Evolutionary conservation across 768 basidiomycete genomes (phyloP), one percentile per base, ranked within the genome.

Genomic region (Naganishia vaughanmartiniae): DNA sequence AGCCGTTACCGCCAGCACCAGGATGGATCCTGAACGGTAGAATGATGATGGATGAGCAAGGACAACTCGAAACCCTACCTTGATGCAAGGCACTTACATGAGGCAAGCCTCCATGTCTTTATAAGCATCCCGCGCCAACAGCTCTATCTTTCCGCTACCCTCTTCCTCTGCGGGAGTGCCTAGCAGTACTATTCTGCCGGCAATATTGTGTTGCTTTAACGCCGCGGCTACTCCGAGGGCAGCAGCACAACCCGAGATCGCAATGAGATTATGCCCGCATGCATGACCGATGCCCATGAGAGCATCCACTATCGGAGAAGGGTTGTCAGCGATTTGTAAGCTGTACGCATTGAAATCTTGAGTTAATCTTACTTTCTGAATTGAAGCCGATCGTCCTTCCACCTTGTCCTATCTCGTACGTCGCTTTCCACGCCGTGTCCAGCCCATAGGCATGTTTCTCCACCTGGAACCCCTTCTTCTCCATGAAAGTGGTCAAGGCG

Each of bases 261-360:
- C 71, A 42, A 74, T 74, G 36, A 74, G 67, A 33, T 74, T 74
- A 53, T 74, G 73, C 10, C 73, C 73, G 42, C 73, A 74, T 14
- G 73, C 73, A 77, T 87, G 86, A 4, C 86, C 86, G 65, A 87
- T 83, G 45, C 83, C 79, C n/a, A 85, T 85, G 26, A 87, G 80
- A 6, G 86, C 70, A 45, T 72, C 85, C 76, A 80, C 79, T 72
- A 26, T 34, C 24, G 36, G 19, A 28, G 21, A 36, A n/a, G 19
- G 1, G 24, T 17, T 28, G 36, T 34, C 2, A 45, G 60, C 42
- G 24, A 51, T 51, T 26, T 6, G 4, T 46, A 17, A 15, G 15
- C 15, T 15, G 45, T 15, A 46, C 4, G 46, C 46, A 46, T 10
- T 46, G 19, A 28, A 26, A 21, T 34, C 31, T 15, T 7, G 28